These are phyloP conservation scores for Pinus taeda DNA, from an alignment of 75 land plant species.

Conservation along the genomic window DNA sequence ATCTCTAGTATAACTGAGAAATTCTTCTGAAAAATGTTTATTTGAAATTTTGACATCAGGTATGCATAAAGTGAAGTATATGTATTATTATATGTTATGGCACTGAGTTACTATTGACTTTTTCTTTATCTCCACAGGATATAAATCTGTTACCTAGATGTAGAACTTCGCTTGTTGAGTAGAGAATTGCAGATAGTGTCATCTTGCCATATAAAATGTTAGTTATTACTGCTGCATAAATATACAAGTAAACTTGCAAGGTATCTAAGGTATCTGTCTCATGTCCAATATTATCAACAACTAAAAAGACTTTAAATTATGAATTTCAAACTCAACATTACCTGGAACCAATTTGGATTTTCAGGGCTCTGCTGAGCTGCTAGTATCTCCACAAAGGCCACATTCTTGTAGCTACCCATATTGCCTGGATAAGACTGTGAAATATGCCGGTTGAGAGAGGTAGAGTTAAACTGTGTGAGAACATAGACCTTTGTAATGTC, in stretches of 20 bases:
- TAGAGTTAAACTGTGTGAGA: constrained; percentile 85
- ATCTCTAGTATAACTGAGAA: background rate
- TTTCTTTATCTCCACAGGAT: background rate
- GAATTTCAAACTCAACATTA: constrained; percentile 4
- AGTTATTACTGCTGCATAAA: background rate
- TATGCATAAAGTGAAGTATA: background rate
- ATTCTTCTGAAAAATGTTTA: background rate
- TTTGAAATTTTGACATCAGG: background rate
- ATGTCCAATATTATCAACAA: background rate
- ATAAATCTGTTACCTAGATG: background rate
- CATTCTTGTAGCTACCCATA: constrained; percentile 56
- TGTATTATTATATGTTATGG: background rate
- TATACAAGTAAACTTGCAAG: background rate
- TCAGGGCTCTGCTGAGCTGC: constrained; percentile 92
- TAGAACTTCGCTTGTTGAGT: background rate
- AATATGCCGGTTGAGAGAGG: constrained; percentile 86
- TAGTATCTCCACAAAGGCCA: constrained; percentile 80
- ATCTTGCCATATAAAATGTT: background rate
- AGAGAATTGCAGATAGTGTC: constrained; percentile 8
- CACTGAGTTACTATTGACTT: background rate
- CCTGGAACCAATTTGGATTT: constrained; percentile 80
- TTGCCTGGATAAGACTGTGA: constrained; percentile 65
- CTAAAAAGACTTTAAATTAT: background rate
- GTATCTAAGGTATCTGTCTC: background rate
- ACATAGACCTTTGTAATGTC: constrained; percentile 84